Evolutionary conservation across 2,329 filamentous ascomycete species (phyloP).

Genomic region (Chrysosporium keratinophilum): DNA sequence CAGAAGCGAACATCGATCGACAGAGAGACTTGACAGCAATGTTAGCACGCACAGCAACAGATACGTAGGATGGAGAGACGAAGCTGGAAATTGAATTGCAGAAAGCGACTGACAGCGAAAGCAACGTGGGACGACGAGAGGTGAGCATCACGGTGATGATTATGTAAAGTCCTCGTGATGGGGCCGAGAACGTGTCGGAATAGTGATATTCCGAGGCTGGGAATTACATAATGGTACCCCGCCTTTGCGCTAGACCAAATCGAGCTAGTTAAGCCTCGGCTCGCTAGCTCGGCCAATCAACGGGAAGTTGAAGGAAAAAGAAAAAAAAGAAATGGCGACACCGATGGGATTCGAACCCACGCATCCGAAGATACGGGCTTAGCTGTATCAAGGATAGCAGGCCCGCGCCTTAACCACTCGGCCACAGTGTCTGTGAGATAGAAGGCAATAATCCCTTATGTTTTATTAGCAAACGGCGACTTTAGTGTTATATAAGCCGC

Average conservation of each 20-base stretch:
- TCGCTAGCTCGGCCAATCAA: too few relatives aligned
- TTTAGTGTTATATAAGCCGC: too few relatives aligned
- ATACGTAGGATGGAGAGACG: not conserved
- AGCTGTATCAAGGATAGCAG: not conserved
- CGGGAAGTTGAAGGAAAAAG: too few relatives aligned
- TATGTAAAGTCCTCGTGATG: not conserved
- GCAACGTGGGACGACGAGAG: conserved; percentile 10
- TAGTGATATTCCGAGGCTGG: not conserved
- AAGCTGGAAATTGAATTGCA: not conserved
- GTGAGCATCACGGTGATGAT: not conserved
- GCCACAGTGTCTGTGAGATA: not conserved
- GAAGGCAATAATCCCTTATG: too few relatives aligned
- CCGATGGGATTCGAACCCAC: not conserved
- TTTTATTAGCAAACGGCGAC: too few relatives aligned
- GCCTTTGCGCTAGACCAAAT: not conserved
- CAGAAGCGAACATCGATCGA: not conserved
- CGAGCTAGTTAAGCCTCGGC: not conserved
- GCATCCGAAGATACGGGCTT: not conserved
- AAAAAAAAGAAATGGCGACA: not conserved
- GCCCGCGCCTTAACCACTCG: not conserved
- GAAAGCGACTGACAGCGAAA: not conserved
- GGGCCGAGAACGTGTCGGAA: not conserved
- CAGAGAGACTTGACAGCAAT: not conserved
- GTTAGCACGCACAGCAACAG: not conserved
- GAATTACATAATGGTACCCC: not conserved